These are phyloP conservation scores for Clavispora asparagi DNA, from an alignment of 805 yeast genomes.

Conservation along the genomic window DNA sequence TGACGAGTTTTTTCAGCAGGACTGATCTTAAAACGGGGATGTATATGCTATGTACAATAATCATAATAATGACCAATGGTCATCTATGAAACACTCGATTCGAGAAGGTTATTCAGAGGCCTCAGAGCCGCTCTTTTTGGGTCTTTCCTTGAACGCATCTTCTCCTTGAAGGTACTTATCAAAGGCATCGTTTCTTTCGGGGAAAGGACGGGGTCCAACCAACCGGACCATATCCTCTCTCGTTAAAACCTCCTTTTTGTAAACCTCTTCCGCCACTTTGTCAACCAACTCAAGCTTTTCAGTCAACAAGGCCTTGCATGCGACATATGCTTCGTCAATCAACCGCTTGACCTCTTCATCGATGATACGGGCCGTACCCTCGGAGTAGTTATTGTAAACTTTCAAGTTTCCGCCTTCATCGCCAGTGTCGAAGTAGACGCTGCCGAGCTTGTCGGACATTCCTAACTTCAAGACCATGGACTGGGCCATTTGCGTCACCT, in stretches of 20 bases:
- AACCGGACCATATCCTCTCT: conserved; percentile 75
- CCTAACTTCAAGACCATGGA: conserved; percentile 91
- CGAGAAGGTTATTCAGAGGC: background rate
- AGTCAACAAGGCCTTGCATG: conserved; percentile 60
- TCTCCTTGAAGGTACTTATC: conserved; percentile 70
- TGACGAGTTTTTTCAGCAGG: background rate
- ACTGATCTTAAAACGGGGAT: background rate
- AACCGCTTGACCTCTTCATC: conserved; percentile 81
- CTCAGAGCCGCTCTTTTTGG: conserved; percentile 8
- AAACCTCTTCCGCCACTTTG: conserved; percentile 68
- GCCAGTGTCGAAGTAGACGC: conserved; percentile 67
- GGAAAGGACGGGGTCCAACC: conserved; percentile 74
- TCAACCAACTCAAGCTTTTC: conserved; percentile 60
- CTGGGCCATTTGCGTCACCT: conserved; percentile 89
- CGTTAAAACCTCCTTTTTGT: conserved; percentile 70
- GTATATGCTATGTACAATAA: background rate
- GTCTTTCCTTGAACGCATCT: conserved; percentile 37
- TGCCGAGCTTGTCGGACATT: conserved; percentile 86
- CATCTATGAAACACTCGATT: background rate
- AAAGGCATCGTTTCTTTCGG: conserved; percentile 79
- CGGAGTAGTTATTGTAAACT: conserved; percentile 83
- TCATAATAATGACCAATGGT: background rate
- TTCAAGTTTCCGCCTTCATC: conserved; percentile 45
- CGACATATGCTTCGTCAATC: conserved; percentile 66
- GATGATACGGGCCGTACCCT: conserved; percentile 73